Percentiles rank a stretch among this genome's conserved stretches.
These are phyloP conservation scores for Graphium sp. DNA, from an alignment of 2,329 filamentous ascomycete genomes.

Conservation along the genomic window DNA sequence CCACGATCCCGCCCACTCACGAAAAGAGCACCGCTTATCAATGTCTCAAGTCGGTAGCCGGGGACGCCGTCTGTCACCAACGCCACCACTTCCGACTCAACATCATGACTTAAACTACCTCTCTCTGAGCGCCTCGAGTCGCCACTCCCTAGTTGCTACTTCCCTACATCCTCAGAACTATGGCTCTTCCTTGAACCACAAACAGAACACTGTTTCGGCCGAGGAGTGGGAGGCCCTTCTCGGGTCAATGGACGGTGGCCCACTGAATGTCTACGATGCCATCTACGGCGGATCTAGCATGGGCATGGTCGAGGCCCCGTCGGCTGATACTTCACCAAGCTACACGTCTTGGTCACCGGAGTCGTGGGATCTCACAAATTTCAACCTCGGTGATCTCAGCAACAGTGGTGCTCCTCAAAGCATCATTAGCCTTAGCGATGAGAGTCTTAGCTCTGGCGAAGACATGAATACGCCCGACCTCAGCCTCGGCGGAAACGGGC, in stretches of 20 bases:
- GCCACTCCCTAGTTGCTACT: conserved; percentile 4
- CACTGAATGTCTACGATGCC: conserved; percentile 70
- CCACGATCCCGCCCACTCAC: conserved; percentile 14
- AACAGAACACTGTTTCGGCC: conserved; percentile 19
- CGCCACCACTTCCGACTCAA: conserved; percentile 15
- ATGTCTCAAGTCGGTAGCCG: conserved; percentile 24
- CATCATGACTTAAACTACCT: conserved; percentile 42
- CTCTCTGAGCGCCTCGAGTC: conserved; percentile 24
- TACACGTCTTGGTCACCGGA: conserved; percentile 33
- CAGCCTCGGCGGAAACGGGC: conserved; percentile 21
- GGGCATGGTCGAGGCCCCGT: conserved; percentile 25
- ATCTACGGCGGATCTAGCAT: conserved; percentile 54
- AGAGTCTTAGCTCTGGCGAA: conserved; percentile 38
- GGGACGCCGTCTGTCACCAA: too few species aligned
- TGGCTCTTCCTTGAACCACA: conserved; percentile 13
- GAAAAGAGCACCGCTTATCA: conserved; percentile 30
- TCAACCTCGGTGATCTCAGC: conserved; percentile 31
- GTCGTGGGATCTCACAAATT: conserved; percentile 34
- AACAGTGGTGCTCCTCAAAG: conserved; percentile 28
- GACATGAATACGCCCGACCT: conserved; percentile 29
- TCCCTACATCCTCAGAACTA: conserved; percentile 10
- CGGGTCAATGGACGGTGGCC: conserved; percentile 61
- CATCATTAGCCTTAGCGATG: conserved; percentile 38
- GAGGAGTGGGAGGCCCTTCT: conserved; percentile 73
- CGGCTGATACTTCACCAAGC: conserved; percentile 17